phyloP scores from a whole-genome alignment of 2,329 filamentous ascomycete species.

The Endoconidiophora polonica region DNA sequence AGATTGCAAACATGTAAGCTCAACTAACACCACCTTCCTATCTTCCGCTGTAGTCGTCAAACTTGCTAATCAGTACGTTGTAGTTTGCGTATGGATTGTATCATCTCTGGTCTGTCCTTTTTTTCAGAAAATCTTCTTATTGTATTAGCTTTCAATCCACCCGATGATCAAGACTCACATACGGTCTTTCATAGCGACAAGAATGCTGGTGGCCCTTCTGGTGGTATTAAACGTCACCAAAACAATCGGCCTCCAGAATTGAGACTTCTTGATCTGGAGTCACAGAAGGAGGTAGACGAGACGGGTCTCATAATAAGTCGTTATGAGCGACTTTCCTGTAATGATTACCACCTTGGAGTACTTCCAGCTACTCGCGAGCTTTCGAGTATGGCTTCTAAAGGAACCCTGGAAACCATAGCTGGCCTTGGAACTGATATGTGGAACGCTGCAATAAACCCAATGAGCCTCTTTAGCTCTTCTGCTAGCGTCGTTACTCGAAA shows the following conservation, averaged over 20 bases:
- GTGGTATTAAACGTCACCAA: constrained; percentile 52
- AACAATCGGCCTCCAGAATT: constrained; percentile 79
- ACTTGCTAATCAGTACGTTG: constrained; percentile 16
- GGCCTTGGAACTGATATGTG: constrained; percentile 62
- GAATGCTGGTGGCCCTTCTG: constrained; percentile 26
- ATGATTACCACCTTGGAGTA: constrained; percentile 81
- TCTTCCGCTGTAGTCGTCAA: background rate
- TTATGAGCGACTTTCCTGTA: constrained; percentile 69
- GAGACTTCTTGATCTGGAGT: constrained; percentile 74
- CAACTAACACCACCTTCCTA: too few relatives aligned
- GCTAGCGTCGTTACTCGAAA: constrained; percentile 54
- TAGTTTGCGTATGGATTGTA: constrained; percentile 87
- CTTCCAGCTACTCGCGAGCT: constrained; percentile 49
- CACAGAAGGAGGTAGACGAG: constrained; percentile 74
- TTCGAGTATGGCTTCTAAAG: constrained; percentile 30
- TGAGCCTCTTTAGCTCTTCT: constrained; percentile 69
- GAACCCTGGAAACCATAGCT: constrained; percentile 61
- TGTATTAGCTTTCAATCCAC: constrained; percentile 76
- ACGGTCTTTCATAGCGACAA: constrained; percentile 16
- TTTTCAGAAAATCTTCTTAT: constrained; percentile 86
- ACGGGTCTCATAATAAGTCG: constrained; percentile 74
- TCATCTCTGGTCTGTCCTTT: constrained; percentile 90
- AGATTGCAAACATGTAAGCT: constrained; percentile 81
- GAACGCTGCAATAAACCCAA: constrained; percentile 81
- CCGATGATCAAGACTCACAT: constrained; percentile 43